Percentiles rank a stretch among this genome's conserved stretches.
Evolutionary conservation across 306 rosid species (phyloP).

Genomic region (Lupinus albus): DNA sequence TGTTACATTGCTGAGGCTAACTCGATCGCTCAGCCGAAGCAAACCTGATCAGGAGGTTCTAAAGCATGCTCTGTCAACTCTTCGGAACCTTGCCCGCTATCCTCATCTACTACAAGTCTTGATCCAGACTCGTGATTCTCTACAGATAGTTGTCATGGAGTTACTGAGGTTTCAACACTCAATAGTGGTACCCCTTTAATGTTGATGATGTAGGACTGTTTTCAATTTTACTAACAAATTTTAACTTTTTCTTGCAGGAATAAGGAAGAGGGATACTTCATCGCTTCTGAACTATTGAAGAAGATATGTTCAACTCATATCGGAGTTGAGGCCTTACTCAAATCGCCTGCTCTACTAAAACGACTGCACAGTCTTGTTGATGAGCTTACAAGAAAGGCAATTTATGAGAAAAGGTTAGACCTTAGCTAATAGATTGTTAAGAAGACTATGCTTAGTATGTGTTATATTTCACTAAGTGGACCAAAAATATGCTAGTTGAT

Average conservation of each 20-base stretch:
- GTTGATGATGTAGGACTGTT: slow-evolving; percentile 20
- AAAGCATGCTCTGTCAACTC: slow-evolving; percentile 77
- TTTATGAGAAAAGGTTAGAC: slow-evolving; percentile 64
- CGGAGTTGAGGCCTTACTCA: slow-evolving; percentile 64
- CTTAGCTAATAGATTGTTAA: background rate
- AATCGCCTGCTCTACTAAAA: slow-evolving; percentile 62
- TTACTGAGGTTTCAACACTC: slow-evolving; percentile 58
- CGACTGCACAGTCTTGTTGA: slow-evolving; percentile 73
- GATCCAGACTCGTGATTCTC: slow-evolving; percentile 54
- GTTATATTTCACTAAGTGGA: too few relatives aligned
- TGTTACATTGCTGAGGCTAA: slow-evolving; percentile 66
- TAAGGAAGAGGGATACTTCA: slow-evolving; percentile 80
- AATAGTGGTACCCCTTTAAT: background rate
- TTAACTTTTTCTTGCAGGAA: slow-evolving; percentile 60
- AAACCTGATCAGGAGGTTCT: slow-evolving; percentile 82
- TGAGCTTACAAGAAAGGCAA: slow-evolving; percentile 57
- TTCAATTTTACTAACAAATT: background rate
- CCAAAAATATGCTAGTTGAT: too few relatives aligned
- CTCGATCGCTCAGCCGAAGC: slow-evolving; percentile 78
- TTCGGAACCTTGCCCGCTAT: slow-evolving; percentile 79
- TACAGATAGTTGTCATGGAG: slow-evolving; percentile 65
- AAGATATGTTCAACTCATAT: slow-evolving; percentile 57
- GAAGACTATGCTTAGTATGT: too few relatives aligned
- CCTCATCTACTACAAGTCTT: slow-evolving; percentile 70
- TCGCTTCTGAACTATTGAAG: slow-evolving; percentile 74